phyloP scores from a whole-genome alignment of 164 flowering plant species.

The Amborella trichopoda region DNA sequence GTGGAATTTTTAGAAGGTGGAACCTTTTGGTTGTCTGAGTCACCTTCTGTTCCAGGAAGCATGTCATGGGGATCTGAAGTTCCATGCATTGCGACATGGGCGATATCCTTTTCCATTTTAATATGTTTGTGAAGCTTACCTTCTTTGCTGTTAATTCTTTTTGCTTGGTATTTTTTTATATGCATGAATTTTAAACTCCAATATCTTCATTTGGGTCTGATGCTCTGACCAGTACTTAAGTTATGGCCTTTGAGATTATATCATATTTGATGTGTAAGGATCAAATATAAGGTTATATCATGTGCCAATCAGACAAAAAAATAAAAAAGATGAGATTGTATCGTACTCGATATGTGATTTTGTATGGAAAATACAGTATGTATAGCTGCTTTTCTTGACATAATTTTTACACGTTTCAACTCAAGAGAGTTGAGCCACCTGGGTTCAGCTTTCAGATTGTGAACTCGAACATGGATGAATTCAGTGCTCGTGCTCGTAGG shows the following conservation, averaged over 20 bases:
- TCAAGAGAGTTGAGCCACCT: constrained; percentile 88
- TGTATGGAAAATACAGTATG: background rate
- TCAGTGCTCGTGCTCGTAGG: constrained; percentile 87
- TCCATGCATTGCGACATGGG: constrained; percentile 97
- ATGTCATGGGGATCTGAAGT: constrained; percentile 77
- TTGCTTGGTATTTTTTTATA: too few relatives aligned
- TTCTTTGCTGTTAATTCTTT: too few relatives aligned
- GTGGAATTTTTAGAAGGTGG: constrained; percentile 94
- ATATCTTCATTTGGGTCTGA: too few relatives aligned
- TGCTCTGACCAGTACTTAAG: too few relatives aligned
- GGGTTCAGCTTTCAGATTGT: constrained; percentile 94
- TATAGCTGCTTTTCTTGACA: constrained; percentile 46
- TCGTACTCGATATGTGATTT: background rate
- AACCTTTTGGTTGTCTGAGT: constrained; percentile 96
- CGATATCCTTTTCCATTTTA: constrained; percentile 55
- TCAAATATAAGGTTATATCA: too few relatives aligned
- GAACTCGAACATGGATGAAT: constrained; percentile 85
- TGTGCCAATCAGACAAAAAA: too few relatives aligned
- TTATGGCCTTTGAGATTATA: too few relatives aligned
- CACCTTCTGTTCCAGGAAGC: constrained; percentile 97
- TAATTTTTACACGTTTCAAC: constrained; percentile 80
- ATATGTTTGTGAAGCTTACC: background rate
- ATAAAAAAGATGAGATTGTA: too few relatives aligned
- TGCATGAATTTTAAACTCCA: background rate
- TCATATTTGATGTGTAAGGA: too few relatives aligned